Evolutionary conservation across 2,329 filamentous ascomycete species (phyloP), one percentile per base, ranked within the genome.

Genomic region (Colletotrichum sidae): DNA sequence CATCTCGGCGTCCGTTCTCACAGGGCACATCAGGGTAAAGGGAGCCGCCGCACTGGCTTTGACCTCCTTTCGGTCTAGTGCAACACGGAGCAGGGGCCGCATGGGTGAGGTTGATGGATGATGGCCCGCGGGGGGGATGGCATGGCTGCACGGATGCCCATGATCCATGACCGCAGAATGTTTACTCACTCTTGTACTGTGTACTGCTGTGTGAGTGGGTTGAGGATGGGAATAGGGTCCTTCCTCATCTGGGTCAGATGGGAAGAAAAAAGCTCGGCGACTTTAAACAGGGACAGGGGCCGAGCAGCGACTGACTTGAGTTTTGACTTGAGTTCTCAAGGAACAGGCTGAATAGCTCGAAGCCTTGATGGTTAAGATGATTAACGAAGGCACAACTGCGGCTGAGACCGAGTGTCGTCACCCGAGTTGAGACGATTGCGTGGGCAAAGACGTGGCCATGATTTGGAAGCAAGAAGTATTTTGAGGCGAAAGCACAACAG

Each of bases 191-290:
- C 37, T 61, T 65, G 45, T 54, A 64, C 37, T 55, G 45, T 45
- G 12, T 25, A 25, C 25, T 25, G 25, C 25, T 25, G 25, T 25
- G 2, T 15, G 8, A 38, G 17, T 50, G 33, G 51, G n/a, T 13
- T 37, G 50, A 17, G 51, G 34, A 65, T 62, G 58, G 41, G 46
- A 65, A 65, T 52, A 65, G 62, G 62, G 62, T 65, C 62, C 62
- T 65, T 65, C 58, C 57, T 49, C 46, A 62, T 62, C 52, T 58
- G 52, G 62, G 25, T 41, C 25, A 33, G 45, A 65, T 65, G 57
- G 62, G 58, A 65, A 65, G 25, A 65, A 25, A 52, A 42, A 39
- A 37, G 15, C 39, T 38, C 54, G 45, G 35, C 13, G 15, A 15
- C 44, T 46, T 38, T 35, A 42, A 52, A 51, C 57, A 55, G 38